These are phyloP conservation scores for Fistulina hepatica DNA, from an alignment of 1,284 basidiomycete genomes.

Conservation along the genomic window DNA sequence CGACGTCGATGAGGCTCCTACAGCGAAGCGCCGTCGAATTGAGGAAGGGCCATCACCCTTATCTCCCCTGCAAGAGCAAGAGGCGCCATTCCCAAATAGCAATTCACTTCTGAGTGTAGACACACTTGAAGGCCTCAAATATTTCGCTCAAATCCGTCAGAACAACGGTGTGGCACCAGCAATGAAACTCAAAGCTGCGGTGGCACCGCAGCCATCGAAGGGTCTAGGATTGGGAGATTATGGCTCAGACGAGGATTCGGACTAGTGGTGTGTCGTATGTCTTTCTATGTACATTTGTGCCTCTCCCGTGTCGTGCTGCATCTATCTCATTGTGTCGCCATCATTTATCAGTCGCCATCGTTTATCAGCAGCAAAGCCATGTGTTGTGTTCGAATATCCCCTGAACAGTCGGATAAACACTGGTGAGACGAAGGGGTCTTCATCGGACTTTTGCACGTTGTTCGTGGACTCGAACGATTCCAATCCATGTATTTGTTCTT, in stretches of 20 bases:
- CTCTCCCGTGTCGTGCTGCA: too few relatives aligned
- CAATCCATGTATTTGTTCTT: too few relatives aligned
- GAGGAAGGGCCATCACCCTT: conserved; percentile 18
- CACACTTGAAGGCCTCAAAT: conserved; percentile 76
- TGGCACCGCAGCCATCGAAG: conserved; percentile 25
- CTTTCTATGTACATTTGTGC: too few relatives aligned
- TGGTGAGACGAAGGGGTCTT: too few relatives aligned
- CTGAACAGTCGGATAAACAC: too few relatives aligned
- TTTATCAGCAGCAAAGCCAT: too few relatives aligned
- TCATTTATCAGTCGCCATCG: too few relatives aligned
- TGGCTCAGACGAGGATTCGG: conserved; percentile 51
- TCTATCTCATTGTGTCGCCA: too few relatives aligned
- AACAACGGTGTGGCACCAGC: conserved; percentile 30
- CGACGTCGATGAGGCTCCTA: conserved; percentile 25
- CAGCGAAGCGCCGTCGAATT: conserved; percentile 30
- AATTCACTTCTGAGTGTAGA: conserved; percentile 64
- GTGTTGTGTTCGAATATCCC: too few relatives aligned
- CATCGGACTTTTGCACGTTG: too few relatives aligned
- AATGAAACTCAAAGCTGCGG: conserved; percentile 21
- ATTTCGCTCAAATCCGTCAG: conserved; percentile 73
- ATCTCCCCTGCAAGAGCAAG: conserved; percentile 18
- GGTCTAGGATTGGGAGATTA: conserved; percentile 58
- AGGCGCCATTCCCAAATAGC: conserved; percentile 23
- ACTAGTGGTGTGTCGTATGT: too few relatives aligned
- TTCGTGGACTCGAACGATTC: too few relatives aligned